Base-by-base conservation (phyloP, 805 yeast species). In the Saturnispora diversa region DNA sequence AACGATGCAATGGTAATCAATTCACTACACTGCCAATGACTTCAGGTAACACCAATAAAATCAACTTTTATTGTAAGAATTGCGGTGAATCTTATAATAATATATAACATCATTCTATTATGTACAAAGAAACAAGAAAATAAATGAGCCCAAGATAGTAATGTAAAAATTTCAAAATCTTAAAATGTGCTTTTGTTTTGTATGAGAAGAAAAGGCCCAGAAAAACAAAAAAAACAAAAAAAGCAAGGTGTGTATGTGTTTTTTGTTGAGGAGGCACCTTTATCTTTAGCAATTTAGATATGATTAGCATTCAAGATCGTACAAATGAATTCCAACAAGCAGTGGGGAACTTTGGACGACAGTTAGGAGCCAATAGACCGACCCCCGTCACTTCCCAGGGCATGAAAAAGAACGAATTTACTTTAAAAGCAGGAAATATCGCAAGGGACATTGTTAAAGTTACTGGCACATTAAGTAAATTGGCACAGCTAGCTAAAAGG, bases 301-400 rank as follows among this genome's bases (percentile, higher is more conserved):
- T n/a, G 16, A 52, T 56, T 59, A 54, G 53, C 25, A 68, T 77
- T 30, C 90, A 83, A 56, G 94, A 90, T 63, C 70, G 98, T 50
- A 90, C 97, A 7, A 70, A 75, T 46, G 97, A 90, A 68, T 90
- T 90, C 66, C 90, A 87, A 50, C 88, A 87, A 55, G 86, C 95
- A 56, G 96, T 90, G 23, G 63, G 77, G 34, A 75, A 88, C 2
- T 80, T 80, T 59, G 78, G 80, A 55, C 76, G 75, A 51, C 73
- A 47, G 26, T 9, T 39, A 27, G 32, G 31, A 10, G 39, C 16
- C n/a, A 26, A 34, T 22, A 43, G 40, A n/a, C 49, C 44, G 41
- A 53, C 48, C 40, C 49, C 31, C 15, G 22, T 17, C 13, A 13
- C 33, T 5, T 19, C 40, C 8, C 8, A 27, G 11, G 25, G 12